These are phyloP conservation scores for Prunus campanulata DNA, from an alignment of 306 rosid genomes.

Conservation along the genomic window DNA sequence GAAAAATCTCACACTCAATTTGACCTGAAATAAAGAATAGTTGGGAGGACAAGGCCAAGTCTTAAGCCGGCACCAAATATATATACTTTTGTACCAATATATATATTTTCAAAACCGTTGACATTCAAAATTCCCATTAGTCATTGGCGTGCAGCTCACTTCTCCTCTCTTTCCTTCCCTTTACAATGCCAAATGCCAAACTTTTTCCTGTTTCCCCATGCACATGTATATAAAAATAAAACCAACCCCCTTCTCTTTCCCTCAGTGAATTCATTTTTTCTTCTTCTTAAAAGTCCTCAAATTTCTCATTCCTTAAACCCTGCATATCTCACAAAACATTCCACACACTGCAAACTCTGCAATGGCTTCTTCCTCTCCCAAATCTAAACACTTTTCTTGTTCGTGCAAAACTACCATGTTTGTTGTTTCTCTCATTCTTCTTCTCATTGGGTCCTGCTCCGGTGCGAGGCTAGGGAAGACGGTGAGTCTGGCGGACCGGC, in stretches of 20 bases:
- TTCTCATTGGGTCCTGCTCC: conserved; percentile 45
- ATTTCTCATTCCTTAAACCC: conserved; percentile 22
- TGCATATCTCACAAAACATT: conserved; percentile 1
- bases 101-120: conserved; percentile 42
- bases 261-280: conserved; percentile 3
- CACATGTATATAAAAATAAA: conserved; percentile 28
- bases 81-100: neutral
- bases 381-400: conserved; percentile 19
- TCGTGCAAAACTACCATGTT: conserved; percentile 15
- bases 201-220: conserved; percentile 40
- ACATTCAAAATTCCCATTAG: conserved; percentile 40
- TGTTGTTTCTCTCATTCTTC: conserved; percentile 35
- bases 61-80: conserved; percentile 50
- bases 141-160: conserved; percentile 45
- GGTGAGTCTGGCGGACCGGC: conserved; percentile 13
- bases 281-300: neutral
- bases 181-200: conserved; percentile 34
- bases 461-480: conserved; percentile 60
- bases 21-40: conserved; percentile 27
- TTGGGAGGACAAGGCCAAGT: conserved; percentile 21
- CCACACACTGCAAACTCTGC: neutral
- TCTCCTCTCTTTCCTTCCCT: conserved; percentile 27
- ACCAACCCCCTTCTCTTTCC: conserved; percentile 19
- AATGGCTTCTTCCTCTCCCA: conserved; percentile 46
- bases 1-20: conserved; percentile 30